Percentiles rank a stretch among this genome's conserved stretches.
phyloP scores from a whole-genome alignment of 345 rosid species.

The Boechera divaricarpa region DNA sequence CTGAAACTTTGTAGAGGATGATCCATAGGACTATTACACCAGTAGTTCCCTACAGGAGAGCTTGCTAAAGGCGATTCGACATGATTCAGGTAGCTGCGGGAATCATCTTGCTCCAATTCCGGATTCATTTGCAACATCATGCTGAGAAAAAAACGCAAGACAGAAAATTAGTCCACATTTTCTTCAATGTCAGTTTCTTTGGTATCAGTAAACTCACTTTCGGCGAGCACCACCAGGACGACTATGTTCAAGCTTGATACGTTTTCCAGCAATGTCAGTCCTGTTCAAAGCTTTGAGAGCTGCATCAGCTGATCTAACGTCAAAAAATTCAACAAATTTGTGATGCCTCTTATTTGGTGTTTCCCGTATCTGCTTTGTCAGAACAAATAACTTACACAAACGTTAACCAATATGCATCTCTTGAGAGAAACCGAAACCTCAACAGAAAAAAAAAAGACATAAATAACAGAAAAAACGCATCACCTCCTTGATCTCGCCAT shows the following conservation, averaged over 20 bases:
- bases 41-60: slow-evolving; percentile 62
- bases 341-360: slow-evolving; percentile 87
- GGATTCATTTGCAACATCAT: slow-evolving; percentile 66
- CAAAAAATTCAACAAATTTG: slow-evolving; percentile 81
- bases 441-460: background rate
- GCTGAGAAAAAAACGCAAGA: slow-evolving; percentile 38
- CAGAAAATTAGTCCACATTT: background rate
- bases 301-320: slow-evolving; percentile 81
- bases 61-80: slow-evolving; percentile 59
- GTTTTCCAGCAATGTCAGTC: slow-evolving; percentile 83
- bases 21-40: slow-evolving; percentile 64
- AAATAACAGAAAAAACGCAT: background rate
- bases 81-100: slow-evolving; percentile 53
- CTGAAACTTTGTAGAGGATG: slow-evolving; percentile 52
- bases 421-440: slow-evolving; percentile 5
- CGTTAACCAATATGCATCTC: slow-evolving; percentile 30
- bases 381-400: slow-evolving; percentile 38
- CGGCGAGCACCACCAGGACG: slow-evolving; percentile 89
- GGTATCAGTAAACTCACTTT: slow-evolving; percentile 48
- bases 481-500: slow-evolving; percentile 90
- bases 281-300: slow-evolving; percentile 75
- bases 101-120: slow-evolving; percentile 72
- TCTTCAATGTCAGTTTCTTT: background rate
- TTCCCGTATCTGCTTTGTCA: slow-evolving; percentile 72
- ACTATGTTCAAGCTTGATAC: slow-evolving; percentile 86